These are phyloP conservation scores for Monilinia vaccinii-corymbosi DNA, from an alignment of 2,329 filamentous ascomycete genomes.

Conservation along the genomic window DNA sequence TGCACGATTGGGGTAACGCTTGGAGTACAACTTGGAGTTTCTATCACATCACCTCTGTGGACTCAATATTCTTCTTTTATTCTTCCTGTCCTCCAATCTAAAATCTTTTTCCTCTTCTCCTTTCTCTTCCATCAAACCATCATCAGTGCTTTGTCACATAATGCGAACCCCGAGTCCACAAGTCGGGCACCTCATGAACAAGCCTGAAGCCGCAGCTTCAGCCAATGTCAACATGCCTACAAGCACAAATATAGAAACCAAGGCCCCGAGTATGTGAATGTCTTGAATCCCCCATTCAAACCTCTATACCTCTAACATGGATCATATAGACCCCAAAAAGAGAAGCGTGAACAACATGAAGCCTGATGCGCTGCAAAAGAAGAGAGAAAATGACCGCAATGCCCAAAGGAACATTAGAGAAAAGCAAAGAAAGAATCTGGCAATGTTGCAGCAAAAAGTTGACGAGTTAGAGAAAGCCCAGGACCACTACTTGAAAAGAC, in stretches of 20 bases:
- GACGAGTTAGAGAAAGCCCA: background rate
- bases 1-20: background rate
- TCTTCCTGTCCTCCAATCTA: background rate
- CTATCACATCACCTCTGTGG: background rate
- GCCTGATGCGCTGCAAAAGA: background rate
- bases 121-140: background rate
- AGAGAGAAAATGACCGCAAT: conserved; percentile 3
- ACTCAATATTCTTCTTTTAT: background rate
- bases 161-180: background rate
- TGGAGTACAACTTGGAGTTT: background rate
- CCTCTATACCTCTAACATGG: background rate
- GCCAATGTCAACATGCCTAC: background rate
- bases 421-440: background rate
- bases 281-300: background rate
- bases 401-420: background rate
- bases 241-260: background rate
- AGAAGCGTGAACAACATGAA: conserved; percentile 2
- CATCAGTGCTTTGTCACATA: background rate
- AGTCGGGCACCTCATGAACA: background rate
- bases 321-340: background rate
- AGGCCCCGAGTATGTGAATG: background rate
- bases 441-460: background rate
- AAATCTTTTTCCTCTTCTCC: background rate
- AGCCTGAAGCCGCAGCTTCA: background rate
- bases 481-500: background rate